Evolutionary conservation across 208 protist species (phyloP).

Genomic region (Strigomonas oncopelti): DNA sequence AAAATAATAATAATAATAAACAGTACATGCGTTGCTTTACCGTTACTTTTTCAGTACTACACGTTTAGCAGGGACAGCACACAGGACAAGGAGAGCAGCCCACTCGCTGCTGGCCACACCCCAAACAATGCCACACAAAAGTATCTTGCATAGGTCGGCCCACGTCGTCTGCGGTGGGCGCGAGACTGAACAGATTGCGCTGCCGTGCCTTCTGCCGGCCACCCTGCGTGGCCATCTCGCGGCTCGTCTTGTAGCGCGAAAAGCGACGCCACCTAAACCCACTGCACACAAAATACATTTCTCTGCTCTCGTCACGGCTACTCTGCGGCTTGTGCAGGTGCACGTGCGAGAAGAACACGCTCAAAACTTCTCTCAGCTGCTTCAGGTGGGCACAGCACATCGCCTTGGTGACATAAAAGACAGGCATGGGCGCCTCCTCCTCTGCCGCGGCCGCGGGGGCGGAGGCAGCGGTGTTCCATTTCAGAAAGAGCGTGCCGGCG

Average conservation of each 20-base stretch:
- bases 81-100: conserved; percentile 37
- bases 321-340: conserved; percentile 31
- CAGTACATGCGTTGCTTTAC: too few species aligned
- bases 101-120: conserved; percentile 37
- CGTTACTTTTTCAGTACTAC: too few species aligned
- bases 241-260: conserved; percentile 6
- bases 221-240: conserved; percentile 4
- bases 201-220: not conserved
- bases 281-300: conserved; percentile 54
- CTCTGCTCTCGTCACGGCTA: conserved; percentile 36
- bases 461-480: not conserved
- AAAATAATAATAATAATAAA: too few species aligned
- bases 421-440: conserved; percentile 12
- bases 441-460: not conserved
- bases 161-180: conserved; percentile 35
- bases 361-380: conserved; percentile 24
- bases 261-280: conserved; percentile 22
- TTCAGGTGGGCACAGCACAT: conserved; percentile 49
- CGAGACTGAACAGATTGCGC: conserved; percentile 39
- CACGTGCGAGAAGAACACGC: conserved; percentile 41
- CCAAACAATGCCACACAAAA: conserved; percentile 63
- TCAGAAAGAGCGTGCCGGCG: conserved; percentile 43
- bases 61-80: conserved; percentile 16
- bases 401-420: conserved; percentile 67
- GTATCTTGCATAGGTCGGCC: conserved; percentile 8